A percentile compares a stretch with the other conserved stretches of the same genome.
Evolutionary conservation across 495 filamentous ascomycete genomes (phyloP).

Genomic region (Chaetomium fimeti): DNA sequence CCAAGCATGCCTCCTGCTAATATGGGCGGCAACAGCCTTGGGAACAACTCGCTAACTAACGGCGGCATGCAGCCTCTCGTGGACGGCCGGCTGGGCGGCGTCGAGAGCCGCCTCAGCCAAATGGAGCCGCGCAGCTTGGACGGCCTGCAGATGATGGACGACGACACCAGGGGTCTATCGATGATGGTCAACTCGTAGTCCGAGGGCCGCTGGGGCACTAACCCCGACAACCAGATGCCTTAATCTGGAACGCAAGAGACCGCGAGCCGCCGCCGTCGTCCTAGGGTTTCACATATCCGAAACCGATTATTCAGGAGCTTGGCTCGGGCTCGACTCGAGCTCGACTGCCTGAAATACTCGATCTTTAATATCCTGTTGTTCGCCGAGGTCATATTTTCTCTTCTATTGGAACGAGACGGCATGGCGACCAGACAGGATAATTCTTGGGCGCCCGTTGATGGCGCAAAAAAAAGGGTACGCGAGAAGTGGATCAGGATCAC

Average conservation of each 20-base stretch:
- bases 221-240: background rate
- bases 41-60: conserved; percentile 29
- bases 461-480: background rate
- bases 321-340: background rate
- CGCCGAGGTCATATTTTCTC: background rate
- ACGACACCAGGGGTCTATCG: conserved; percentile 38
- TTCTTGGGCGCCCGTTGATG: background rate
- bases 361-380: background rate
- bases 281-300: background rate
- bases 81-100: conserved; percentile 40
- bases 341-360: background rate
- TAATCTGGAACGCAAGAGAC: background rate
- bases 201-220: background rate
- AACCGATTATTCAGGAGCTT: background rate
- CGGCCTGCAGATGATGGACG: conserved; percentile 48
- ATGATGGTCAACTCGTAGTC: conserved; percentile 37
- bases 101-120: conserved; percentile 43
- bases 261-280: background rate
- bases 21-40: conserved; percentile 35
- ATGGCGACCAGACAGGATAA: background rate
- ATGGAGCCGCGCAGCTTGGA: conserved; percentile 47
- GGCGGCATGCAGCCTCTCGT: conserved; percentile 37
- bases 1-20: conserved; percentile 39
- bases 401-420: background rate
- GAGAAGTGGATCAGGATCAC: background rate